Base-by-base conservation (phyloP, 2,329 filamentous ascomycete genomes). In the Sclerotinia trifoliorum region DNA sequence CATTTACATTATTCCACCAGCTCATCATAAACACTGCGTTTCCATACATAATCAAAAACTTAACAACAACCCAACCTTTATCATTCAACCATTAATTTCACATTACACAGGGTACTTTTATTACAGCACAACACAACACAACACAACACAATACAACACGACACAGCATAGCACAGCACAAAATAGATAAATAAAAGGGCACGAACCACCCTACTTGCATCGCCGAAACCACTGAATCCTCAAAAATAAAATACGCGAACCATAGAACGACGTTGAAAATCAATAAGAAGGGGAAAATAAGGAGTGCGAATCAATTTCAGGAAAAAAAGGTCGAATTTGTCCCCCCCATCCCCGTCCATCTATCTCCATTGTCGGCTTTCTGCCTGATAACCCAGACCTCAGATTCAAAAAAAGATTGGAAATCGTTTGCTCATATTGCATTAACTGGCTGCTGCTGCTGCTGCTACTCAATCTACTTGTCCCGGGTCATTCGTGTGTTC, bases 401-500 rank as follows among this genome's bases (percentile, higher is more conserved):
- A 3, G n/a, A 57, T 39, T 15, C 35, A 17, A 32, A 44, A 44
- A 58, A 58, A 42, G n/a, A 42, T 58, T 58, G 55, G 55, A 58
- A 58, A 58, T 44, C 55, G 35, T 58, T 58, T 58, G 55, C 35
- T 42, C 55, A 57, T 57, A n/a, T 44, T 44, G n/a, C 55, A 57
- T 55, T 35, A 39, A 58, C 42, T 42, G 17, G 15, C 39, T 42
- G 39, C n/a, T n/a, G n/a, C n/a, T n/a, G 29, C 29, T 29, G 29
- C 5, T 29, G 29, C 10, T 17, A 5, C 39, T 42, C 48, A 49
- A 5, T n/a, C 42, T 44, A 58, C 55, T 35, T 35, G n/a, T 58
- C 55, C 35, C 44, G 32, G 55, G 24, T 58, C 35, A 58, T 39
- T 58, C 55, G 55, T 58, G 55, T n/a, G 42, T 58, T 26, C 39